phyloP scores from a whole-genome alignment of 345 rosid species.

The Pugionium dolabratum region DNA sequence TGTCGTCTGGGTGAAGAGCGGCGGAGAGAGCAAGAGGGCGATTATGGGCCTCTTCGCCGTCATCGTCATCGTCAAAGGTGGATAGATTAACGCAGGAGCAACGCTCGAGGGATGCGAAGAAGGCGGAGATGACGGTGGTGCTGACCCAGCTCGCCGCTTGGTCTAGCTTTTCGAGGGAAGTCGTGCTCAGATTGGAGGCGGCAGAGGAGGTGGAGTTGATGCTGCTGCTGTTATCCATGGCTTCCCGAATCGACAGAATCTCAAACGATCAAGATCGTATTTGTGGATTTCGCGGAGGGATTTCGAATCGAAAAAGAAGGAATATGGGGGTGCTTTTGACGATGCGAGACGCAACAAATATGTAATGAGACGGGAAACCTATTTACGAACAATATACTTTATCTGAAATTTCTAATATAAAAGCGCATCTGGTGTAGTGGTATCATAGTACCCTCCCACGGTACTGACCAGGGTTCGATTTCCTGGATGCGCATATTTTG shows the following conservation, averaged over 20 bases:
- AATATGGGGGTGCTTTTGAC: conserved; percentile 10
- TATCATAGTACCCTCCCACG: conserved; percentile 99
- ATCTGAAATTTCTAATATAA: background rate
- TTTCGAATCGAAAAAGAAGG: conserved; percentile 9
- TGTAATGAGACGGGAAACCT: background rate
- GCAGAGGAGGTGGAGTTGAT: conserved; percentile 36
- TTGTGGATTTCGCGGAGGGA: conserved; percentile 2
- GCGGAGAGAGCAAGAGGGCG: conserved; percentile 55
- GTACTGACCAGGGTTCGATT: conserved; percentile 98
- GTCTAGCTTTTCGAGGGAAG: conserved; percentile 52
- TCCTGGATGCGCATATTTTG: conserved; percentile 75
- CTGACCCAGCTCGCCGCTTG: conserved; percentile 70
- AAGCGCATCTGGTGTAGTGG: conserved; percentile 96
- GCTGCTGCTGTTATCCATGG: conserved; percentile 44
- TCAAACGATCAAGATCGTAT: conserved; percentile 19
- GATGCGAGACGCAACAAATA: background rate
- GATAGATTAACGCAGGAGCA: conserved; percentile 81
- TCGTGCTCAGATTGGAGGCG: conserved; percentile 41
- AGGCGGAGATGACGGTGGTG: conserved; percentile 73
- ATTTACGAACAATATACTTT: too few relatives aligned
- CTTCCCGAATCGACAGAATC: conserved; percentile 7
- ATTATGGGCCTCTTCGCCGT: conserved; percentile 47
- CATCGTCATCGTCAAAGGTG: conserved; percentile 72
- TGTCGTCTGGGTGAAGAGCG: conserved; percentile 41
- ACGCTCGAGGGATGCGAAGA: conserved; percentile 87